A percentile compares a stretch with the other conserved stretches of the same genome.
Evolutionary conservation across 2,329 filamentous ascomycete species (phyloP).

Genomic region (Fusarium coffeatum): DNA sequence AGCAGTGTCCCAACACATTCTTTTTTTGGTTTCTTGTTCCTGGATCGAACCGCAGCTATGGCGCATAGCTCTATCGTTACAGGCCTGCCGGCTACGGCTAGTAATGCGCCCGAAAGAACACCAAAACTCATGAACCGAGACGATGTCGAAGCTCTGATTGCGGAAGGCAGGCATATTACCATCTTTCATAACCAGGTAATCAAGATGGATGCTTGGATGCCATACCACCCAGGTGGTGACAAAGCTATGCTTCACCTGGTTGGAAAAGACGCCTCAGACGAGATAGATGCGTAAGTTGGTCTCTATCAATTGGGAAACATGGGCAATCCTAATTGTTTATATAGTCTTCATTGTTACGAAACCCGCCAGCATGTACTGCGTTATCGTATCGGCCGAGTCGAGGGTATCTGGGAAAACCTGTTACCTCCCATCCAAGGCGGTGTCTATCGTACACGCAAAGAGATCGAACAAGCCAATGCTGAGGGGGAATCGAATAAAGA

Average conservation of each 20-base stretch:
- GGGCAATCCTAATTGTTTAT: conserved; percentile 18
- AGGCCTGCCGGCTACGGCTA: conserved; percentile 34
- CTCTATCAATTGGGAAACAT: neutral
- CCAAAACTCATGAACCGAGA: conserved; percentile 55
- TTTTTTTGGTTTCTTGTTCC: conserved; percentile 1
- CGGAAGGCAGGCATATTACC: conserved; percentile 81
- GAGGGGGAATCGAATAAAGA: conserved; percentile 35
- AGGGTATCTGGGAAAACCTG: conserved; percentile 89
- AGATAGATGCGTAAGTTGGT: conserved; percentile 81
- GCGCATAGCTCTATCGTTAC: conserved; percentile 34
- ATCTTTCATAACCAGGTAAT: conserved; percentile 85
- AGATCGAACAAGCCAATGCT: conserved; percentile 48
- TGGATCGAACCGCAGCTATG: conserved; percentile 8
- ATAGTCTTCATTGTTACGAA: conserved; percentile 83
- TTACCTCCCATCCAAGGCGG: conserved; percentile 92
- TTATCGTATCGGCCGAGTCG: conserved; percentile 85
- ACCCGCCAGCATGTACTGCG: conserved; percentile 80
- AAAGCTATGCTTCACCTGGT: conserved; percentile 95
- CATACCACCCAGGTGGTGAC: conserved; percentile 91
- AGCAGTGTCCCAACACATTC: conserved; percentile 8
- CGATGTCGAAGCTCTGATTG: conserved; percentile 78
- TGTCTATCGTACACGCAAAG: conserved; percentile 67
- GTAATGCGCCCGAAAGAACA: conserved; percentile 33
- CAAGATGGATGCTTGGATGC: conserved; percentile 88
- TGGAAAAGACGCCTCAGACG: conserved; percentile 92